Evolutionary conservation across 1,284 basidiomycete genomes (phyloP).

Genomic region (Microbotryomycetes sp.): DNA sequence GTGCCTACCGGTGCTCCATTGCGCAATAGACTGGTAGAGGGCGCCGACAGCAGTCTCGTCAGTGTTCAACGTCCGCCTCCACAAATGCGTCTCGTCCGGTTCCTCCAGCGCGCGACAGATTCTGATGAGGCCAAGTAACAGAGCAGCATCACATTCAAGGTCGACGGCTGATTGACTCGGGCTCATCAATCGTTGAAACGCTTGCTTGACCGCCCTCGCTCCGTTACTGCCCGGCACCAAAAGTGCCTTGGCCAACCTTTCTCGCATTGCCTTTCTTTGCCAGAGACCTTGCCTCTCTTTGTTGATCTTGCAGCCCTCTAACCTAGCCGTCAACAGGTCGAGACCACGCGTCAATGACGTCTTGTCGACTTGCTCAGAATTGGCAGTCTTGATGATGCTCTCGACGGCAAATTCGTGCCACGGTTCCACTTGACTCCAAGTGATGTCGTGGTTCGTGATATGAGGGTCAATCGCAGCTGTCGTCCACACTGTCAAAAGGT

Average conservation of each 20-base stretch:
- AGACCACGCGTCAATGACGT: conserved; percentile 24
- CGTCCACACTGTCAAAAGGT: conserved; percentile 63
- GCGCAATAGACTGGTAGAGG: no score
- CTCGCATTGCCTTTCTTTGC: conserved; percentile 43
- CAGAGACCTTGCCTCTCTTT: conserved; percentile 56
- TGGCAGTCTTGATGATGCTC: conserved; percentile 18
- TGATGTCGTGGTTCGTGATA: conserved; percentile 72
- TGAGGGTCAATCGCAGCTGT: conserved; percentile 83
- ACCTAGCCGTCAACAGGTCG: conserved; percentile 49
- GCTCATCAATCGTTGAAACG: background rate
- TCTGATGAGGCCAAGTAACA: background rate
- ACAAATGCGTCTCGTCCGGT: background rate
- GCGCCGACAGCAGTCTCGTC: background rate
- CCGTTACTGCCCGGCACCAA: background rate
- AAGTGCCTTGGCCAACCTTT: background rate
- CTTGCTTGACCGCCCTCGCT: background rate
- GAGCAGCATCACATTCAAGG: background rate
- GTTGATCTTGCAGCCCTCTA: conserved; percentile 67
- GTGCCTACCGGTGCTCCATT: no score
- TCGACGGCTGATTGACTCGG: background rate
- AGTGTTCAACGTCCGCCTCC: background rate
- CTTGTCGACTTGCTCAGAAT: conserved; percentile 15
- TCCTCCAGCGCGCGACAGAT: background rate
- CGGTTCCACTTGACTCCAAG: conserved; percentile 75
- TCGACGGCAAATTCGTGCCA: conserved; percentile 59